Evolutionary conservation across 441 rosid genomes (phyloP), one percentile per base, ranked within the genome.

Genomic region (Sinapis alba): DNA sequence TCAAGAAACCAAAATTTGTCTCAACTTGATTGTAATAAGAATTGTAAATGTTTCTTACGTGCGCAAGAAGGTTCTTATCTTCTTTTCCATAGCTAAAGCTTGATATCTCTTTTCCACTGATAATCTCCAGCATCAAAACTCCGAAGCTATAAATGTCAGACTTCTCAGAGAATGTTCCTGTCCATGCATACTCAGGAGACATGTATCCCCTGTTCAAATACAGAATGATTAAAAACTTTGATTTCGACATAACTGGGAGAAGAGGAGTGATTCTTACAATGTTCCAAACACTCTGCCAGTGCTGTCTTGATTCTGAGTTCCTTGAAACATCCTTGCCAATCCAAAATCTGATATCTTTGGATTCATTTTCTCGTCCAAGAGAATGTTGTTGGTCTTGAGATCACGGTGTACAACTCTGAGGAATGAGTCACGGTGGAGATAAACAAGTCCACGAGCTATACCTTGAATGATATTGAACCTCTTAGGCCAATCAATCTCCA

Each of bases 141-240:
- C 51, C 67, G n/a, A 87, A 68, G 69, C 87, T 85, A 3, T 80
- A 90, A 0, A 90, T 83, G 43, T 87, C 91, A 0, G 91, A 87
- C 81, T 88, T 88, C 69, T 81, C 84, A 0, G 85, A 88, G 69
- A 86, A 88, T 9, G 28, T 62, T 18, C 71, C 71, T 24, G 62
- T 56, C 65, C 69, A 38, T 9, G 71, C 71, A 56, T 64, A 73
- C 64, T 73, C 77, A 57, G 71, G 77, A 18, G 77, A 41, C 77
- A 74, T 74, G 63, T 73, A 73, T 41, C 78, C 71, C 1, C 78
- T 74, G 64, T 51, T 47, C 54, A 1, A 16, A 16, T 16, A 7
- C 54, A 16, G 6, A 47, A 47, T 7, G 21, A 16, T 6, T 43
- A 43, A 6, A 43, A 43, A 13, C 50, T n/a, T 43, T 43, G 51